Conservation (phyloP, 2,329 filamentous ascomycete species). For the Bretziella fagacearum region DNA sequence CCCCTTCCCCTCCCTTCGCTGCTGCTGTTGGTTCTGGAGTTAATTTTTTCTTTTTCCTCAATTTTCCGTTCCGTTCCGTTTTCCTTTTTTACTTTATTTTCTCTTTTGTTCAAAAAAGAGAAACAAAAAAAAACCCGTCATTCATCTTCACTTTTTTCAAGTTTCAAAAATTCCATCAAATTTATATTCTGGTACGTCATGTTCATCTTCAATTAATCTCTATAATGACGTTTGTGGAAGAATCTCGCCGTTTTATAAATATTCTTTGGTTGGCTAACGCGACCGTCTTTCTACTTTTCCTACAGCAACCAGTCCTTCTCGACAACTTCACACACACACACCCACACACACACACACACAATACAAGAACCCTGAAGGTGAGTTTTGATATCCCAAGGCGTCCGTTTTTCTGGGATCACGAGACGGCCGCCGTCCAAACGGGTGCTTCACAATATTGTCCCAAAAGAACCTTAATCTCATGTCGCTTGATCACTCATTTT, state of each 20-base stretch:
- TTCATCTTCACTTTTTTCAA: no score
- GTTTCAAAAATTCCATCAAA: no score
- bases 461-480: background rate
- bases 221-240: background rate
- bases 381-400: slow-evolving; percentile 3
- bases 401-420: background rate
- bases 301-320: slow-evolving; percentile 1
- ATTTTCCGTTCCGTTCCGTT: no score
- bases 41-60: no score
- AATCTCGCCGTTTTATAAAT: background rate
- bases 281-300: background rate
- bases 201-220: no score
- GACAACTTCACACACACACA: slow-evolving; percentile 3
- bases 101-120: no score
- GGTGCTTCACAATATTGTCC: background rate
- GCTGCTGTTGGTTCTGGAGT: no score
- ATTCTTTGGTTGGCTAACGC: slow-evolving; percentile 2
- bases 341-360: background rate
- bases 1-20: no score
- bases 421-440: background rate
- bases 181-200: no score
- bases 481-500: no score
- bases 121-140: no score
- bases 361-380: slow-evolving; percentile 9
- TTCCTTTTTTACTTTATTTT: no score